Evolutionary conservation across 495 filamentous ascomycete species (phyloP).

Genomic region (Diplogelasinospora grovesii): DNA sequence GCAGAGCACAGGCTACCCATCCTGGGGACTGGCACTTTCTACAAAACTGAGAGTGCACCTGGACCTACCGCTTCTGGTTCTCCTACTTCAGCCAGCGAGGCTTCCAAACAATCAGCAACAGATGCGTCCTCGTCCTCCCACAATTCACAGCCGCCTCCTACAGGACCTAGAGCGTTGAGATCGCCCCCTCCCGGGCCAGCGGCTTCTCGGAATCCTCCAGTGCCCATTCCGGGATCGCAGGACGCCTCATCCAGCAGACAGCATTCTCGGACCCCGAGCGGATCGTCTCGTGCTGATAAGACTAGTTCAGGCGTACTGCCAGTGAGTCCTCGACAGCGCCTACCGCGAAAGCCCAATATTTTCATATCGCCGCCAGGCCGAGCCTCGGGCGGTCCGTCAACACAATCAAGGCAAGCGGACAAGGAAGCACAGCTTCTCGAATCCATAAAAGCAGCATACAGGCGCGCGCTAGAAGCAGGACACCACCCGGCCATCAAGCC

Average conservation of each 20-base stretch:
- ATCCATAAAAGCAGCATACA: not conserved
- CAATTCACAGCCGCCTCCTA: not conserved
- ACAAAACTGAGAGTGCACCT: not conserved
- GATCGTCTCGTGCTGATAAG: no score
- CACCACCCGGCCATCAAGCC: not conserved
- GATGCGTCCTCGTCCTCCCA: not conserved
- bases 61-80: no score
- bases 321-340: no score
- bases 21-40: conserved; percentile 3
- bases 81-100: not conserved
- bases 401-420: no score
- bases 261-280: no score
- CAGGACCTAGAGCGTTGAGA: not conserved
- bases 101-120: not conserved
- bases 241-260: not conserved
- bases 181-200: not conserved
- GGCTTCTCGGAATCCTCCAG: not conserved
- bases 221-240: not conserved
- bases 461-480: not conserved
- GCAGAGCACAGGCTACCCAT: not conserved
- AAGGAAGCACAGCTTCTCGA: not conserved
- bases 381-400: no score
- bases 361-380: no score
- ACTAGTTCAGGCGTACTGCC: no score
- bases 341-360: no score